A percentile compares a stretch with the other conserved stretches of the same genome.
These are phyloP conservation scores for Hippophae gyantsensis DNA, from an alignment of 306 rosid genomes.

Conservation along the genomic window DNA sequence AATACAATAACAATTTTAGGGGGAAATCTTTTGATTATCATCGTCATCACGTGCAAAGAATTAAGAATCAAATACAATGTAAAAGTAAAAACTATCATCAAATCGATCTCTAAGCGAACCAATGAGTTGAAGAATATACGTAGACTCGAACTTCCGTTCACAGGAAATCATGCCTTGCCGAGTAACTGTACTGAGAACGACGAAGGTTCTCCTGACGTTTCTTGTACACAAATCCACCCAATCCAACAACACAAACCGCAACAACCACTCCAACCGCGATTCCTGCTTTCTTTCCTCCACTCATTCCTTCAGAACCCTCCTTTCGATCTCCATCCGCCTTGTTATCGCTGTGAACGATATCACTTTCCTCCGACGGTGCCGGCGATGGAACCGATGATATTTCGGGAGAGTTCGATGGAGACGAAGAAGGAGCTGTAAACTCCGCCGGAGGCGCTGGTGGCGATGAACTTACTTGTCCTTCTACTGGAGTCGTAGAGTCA, in stretches of 20 bases:
- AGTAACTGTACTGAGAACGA: slow-evolving; percentile 43
- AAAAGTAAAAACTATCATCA: background rate
- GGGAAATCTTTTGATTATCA: too few species aligned
- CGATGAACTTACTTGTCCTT: slow-evolving; percentile 19
- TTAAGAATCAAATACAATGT: background rate
- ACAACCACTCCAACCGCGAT: slow-evolving; percentile 49
- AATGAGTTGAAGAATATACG: background rate
- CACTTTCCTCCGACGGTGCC: background rate
- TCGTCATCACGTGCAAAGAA: too few species aligned
- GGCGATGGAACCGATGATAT: background rate
- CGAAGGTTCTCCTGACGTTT: slow-evolving; percentile 60
- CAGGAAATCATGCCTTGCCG: slow-evolving; percentile 51
- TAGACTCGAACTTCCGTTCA: slow-evolving; percentile 13
- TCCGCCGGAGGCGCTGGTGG: slow-evolving; percentile 27
- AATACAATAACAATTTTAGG: too few species aligned
- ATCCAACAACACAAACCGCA: slow-evolving; percentile 30
- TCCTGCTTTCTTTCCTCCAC: slow-evolving; percentile 60
- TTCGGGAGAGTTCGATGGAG: slow-evolving; percentile 10
- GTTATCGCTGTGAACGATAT: slow-evolving; percentile 13
- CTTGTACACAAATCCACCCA: slow-evolving; percentile 62
- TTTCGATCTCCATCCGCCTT: background rate
- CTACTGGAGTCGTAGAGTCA: slow-evolving; percentile 10
- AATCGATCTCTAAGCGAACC: slow-evolving; percentile 2
- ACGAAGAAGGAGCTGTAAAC: slow-evolving; percentile 13
- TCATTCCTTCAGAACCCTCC: slow-evolving; percentile 37